Conservation (phyloP, 1,139 yeast genomes). For the Blastobotrys petasosporus region DNA sequence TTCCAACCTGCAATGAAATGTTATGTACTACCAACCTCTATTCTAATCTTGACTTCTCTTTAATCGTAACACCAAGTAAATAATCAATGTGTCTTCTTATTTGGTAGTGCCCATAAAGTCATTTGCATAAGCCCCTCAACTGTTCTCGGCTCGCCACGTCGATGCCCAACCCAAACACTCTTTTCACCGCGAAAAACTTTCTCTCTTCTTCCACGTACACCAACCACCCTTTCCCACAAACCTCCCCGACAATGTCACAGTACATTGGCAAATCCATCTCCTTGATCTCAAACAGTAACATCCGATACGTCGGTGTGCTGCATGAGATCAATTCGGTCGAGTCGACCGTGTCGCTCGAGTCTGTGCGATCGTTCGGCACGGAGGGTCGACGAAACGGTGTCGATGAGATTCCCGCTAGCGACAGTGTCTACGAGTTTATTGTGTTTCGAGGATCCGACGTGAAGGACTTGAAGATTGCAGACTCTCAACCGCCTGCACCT, state of each 20-base stretch:
- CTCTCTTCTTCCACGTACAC: not conserved
- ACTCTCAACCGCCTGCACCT: conserved; percentile 35
- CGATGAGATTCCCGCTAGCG: conserved; percentile 69
- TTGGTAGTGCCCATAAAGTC: too few relatives aligned
- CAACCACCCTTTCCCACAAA: not conserved
- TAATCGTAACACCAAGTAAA: too few relatives aligned
- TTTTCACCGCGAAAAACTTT: not conserved
- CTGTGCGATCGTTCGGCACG: conserved; percentile 85
- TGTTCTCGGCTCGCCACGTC: too few relatives aligned
- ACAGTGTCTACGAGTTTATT: conserved; percentile 69
- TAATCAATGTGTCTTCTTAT: too few relatives aligned
- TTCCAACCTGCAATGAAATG: too few relatives aligned
- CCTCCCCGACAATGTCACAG: conserved; percentile 53
- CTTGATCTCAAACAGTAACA: conserved; percentile 79
- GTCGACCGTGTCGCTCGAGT: conserved; percentile 79
- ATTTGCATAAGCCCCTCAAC: too few relatives aligned
- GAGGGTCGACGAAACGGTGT: conserved; percentile 80
- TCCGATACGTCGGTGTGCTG: conserved; percentile 80
- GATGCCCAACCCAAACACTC: too few relatives aligned
- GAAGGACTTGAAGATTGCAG: conserved; percentile 80
- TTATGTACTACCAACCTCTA: too few relatives aligned
- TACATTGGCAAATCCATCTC: conserved; percentile 91
- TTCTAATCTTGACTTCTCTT: too few relatives aligned
- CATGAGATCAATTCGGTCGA: conserved; percentile 86
- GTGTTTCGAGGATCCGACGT: conserved; percentile 92